Base-by-base conservation (phyloP, 2,329 filamentous ascomycete genomes). In the Penicillium sp. region DNA sequence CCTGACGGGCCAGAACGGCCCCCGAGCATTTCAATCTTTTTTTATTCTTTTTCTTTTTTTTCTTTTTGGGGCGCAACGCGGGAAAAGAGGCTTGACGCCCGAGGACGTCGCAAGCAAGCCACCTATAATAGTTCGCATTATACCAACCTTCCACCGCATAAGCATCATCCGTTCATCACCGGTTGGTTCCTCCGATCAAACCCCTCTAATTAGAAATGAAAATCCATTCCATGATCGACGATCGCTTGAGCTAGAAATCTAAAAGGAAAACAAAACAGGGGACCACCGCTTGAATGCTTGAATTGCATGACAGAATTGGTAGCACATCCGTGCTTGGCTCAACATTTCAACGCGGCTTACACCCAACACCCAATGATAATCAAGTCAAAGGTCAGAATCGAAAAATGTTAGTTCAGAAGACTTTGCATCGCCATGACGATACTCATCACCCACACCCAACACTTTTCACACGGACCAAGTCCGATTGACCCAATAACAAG, bases 101-200 rank as follows among this genome's bases (percentile, higher is more conserved):
- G 24, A 27, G n/a, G 21, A 22, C 26, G 11, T 46, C 50, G 35
- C 33, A 21, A 45, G 41, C 43, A 44, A 27, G 35, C 49, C n/a
- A 31, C 50, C 50, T 53, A 53, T 53, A 26, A 53, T 46, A 43
- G 50, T 53, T 53, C 50, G 50, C 50, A 53, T 53, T 44, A 46
- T 53, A 35, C 7, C 50, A 44, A 35, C 31, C 50, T 45, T 37
- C 29, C 26, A 26, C 50, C n/a, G 41, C 50, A 35, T 53, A 53
- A 53, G 43, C 50, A 33, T 39, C 43, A 24, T 53, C 31, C 19
- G 10, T n/a, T 29, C 33, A 31, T 10, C 39, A 24, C 27, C 43
- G 39, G 50, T 53, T 53, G 43, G 50, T 27, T 53, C 50, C 21
- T 22, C 31, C 29, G 22, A 26, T 3, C 21, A 29, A 27, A 37